Conservation (phyloP, 768 basidiomycete genomes). For the Xanthoconium stramineum region DNA sequence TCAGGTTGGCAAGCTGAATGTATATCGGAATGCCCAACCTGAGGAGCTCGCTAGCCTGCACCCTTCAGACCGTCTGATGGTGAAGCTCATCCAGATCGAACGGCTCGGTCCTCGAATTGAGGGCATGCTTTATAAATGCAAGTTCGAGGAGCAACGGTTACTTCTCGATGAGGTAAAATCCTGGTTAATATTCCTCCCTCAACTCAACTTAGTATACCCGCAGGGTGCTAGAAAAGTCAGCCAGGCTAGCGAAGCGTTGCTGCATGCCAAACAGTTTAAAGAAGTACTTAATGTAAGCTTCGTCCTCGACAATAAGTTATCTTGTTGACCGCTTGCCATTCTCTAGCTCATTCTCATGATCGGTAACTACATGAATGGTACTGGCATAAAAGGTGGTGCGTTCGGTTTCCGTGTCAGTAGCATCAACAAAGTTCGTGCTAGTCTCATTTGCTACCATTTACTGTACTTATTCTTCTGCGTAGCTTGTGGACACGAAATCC, state of each 20-base stretch:
- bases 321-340: conserved; percentile 7
- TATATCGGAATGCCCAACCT: conserved; percentile 81
- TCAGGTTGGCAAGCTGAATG: conserved; percentile 84
- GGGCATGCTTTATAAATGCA: conserved; percentile 91
- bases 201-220: conserved; percentile 4
- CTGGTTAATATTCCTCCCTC: not conserved
- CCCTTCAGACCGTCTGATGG: conserved; percentile 94
- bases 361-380: conserved; percentile 98
- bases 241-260: conserved; percentile 75
- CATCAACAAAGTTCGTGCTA: conserved; percentile 79
- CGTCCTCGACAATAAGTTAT: conserved; percentile 17
- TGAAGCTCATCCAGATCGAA: conserved; percentile 92
- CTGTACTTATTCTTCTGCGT: conserved; percentile 3
- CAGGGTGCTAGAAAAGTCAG: conserved; percentile 80
- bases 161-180: conserved; percentile 73
- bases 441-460: not conserved
- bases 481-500: conserved; percentile 98
- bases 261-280: conserved; percentile 84
- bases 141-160: conserved; percentile 82
- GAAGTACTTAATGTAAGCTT: conserved; percentile 73
- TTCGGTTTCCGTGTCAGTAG: conserved; percentile 97
- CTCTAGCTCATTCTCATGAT: conserved; percentile 83
- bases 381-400: conserved; percentile 93
- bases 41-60: conserved; percentile 89
- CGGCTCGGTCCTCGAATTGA: conserved; percentile 84